phyloP scores from a whole-genome alignment of 148 eudicot genomes.

The Diospyros kaki region DNA sequence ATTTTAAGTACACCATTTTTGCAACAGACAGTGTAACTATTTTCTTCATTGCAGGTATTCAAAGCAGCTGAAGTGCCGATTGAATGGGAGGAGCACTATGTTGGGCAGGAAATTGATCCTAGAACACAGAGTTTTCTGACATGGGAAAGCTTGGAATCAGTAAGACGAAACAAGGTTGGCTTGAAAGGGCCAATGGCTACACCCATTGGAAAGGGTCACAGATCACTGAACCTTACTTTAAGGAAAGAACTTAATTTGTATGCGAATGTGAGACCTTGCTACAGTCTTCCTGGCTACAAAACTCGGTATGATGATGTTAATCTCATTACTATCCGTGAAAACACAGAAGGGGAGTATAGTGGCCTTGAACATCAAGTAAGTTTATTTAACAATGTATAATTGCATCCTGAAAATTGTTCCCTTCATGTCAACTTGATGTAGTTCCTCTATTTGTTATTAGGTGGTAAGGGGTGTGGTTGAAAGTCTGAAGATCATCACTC shows the following conservation, averaged over 20 bases:
- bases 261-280: constrained; percentile 98
- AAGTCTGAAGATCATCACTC: constrained; percentile 95
- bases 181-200: constrained; percentile 99
- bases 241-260: constrained; percentile 93
- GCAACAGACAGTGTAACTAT: not conserved
- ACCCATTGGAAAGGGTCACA: constrained; percentile 98
- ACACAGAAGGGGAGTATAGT: constrained; percentile 99
- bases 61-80: constrained; percentile 78
- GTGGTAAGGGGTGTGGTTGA: constrained; percentile 99
- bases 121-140: constrained; percentile 94
- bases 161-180: constrained; percentile 76
- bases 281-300: constrained; percentile 97
- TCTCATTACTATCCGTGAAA: constrained; percentile 94
- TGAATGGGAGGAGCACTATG: constrained; percentile 96
- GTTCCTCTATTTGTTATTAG: constrained; percentile 28
- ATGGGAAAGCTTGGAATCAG: constrained; percentile 95
- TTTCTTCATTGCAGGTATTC: constrained; percentile 50
- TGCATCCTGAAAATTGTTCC: not conserved
- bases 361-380: constrained; percentile 98
- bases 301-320: constrained; percentile 90
- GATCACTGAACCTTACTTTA: constrained; percentile 90
- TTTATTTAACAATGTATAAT: not conserved
- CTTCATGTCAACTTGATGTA: constrained; percentile 1
- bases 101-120: constrained; percentile 82
- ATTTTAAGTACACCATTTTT: too few relatives aligned